Percentiles rank a stretch among this genome's conserved stretches.
Conservation (phyloP, 1,139 yeast species). For the Candida sp. region DNA sequence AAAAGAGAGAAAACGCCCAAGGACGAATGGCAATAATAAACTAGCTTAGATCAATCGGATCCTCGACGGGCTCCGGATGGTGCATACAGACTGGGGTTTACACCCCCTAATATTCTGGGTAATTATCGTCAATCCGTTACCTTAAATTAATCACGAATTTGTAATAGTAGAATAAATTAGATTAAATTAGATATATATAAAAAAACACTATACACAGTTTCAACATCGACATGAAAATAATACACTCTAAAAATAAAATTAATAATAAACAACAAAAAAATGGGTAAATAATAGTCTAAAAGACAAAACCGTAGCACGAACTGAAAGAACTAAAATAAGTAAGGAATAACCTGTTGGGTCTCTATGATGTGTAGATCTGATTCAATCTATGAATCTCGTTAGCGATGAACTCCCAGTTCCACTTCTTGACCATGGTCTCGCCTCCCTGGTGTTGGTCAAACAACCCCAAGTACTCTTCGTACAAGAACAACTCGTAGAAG, state of each 20-base stretch:
- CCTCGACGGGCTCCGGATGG: neutral
- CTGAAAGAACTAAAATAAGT: conserved; percentile 3
- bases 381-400: conserved; percentile 38
- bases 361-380: conserved; percentile 27
- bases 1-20: neutral
- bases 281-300: neutral
- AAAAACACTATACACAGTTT: neutral
- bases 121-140: neutral
- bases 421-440: conserved; percentile 13
- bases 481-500: conserved; percentile 82
- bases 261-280: neutral
- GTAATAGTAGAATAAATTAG: neutral
- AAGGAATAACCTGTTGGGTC: neutral
- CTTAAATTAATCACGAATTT: neutral
- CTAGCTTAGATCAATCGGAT: neutral
- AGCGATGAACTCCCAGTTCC: conserved; percentile 40
- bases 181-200: too few species aligned
- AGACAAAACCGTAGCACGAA: neutral
- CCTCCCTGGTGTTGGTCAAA: conserved; percentile 12
- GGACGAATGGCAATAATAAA: neutral
- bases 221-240: neutral
- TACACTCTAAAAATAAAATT: neutral
- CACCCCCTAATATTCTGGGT: neutral
- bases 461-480: conserved; percentile 61
- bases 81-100: neutral